Base-by-base conservation (phyloP, 768 basidiomycete species). In the Thelephora ganbajun region DNA sequence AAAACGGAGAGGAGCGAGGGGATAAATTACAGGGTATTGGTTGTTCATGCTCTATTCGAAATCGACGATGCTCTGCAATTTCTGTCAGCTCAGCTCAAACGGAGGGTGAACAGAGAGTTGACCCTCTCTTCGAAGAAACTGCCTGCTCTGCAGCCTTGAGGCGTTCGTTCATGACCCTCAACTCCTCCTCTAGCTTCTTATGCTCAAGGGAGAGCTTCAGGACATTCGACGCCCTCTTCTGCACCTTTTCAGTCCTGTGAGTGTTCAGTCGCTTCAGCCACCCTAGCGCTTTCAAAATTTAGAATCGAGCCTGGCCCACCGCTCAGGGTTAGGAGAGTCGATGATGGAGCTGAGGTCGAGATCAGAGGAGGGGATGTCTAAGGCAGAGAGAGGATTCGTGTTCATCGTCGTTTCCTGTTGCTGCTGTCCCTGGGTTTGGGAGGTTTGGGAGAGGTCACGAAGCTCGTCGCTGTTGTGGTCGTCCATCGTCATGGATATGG, bases 211-310 rank as follows among this genome's bases (percentile, higher is more conserved):
- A 71, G 33, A 89, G 69, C 57, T 81, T 84, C 58, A 83, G 61
- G 50, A 88, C 81, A 61, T 82, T 86, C 56, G 80, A 83, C 36
- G 77, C 79, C 51, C 85, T 77, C 64, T 86, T 87, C 59, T 83
- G 68, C 53, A 73, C 60, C 49, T 61, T 63, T 52, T 67, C 50
- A 33, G 54, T 41, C 47, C 54, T 60, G 26, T 30, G 26, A 9
- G 26, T 4, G 49, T 37, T 13, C 16, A 37, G 2, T 52, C 2
- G 42, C 9, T 30, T 30, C 26, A 30, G 26, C 26, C 9, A 30
- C 26, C 26, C 9, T 9, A 30, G 48, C 42, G 6, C 48, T 22
- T 36, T 23, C 37, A 33, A 33, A 3, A 7, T 48, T 20, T 4
- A 41, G 11, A 16, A 4, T 11, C 3, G 11, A 16, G 37, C 16